phyloP scores from a whole-genome alignment of 768 basidiomycete genomes.

The Collybia nuda region DNA sequence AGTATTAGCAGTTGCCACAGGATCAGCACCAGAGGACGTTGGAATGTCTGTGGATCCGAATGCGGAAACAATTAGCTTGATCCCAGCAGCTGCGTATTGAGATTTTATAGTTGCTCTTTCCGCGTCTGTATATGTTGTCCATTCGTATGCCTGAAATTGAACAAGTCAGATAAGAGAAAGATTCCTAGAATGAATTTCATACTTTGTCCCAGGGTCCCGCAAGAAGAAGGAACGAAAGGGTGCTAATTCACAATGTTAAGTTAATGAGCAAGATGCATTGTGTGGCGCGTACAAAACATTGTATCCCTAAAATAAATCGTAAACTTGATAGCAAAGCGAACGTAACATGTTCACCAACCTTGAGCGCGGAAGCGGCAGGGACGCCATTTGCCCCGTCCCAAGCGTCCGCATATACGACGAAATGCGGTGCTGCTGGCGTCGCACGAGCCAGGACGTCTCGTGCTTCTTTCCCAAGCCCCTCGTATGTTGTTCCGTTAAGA shows the following conservation, averaged over 20 bases:
- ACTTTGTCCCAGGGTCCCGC: conserved; percentile 61
- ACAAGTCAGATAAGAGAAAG: background rate
- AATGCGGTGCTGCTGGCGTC: conserved; percentile 50
- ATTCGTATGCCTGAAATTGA: conserved; percentile 42
- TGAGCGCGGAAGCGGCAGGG: conserved; percentile 43
- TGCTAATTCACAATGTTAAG: conserved; percentile 22
- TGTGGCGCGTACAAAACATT: conserved; percentile 52
- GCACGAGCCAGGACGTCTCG: conserved; percentile 33
- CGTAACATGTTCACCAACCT: conserved; percentile 25
- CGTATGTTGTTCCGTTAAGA: conserved; percentile 17
- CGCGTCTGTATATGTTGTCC: conserved; percentile 43
- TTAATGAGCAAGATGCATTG: background rate
- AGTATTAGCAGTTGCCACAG: conserved; percentile 57
- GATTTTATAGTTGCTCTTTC: conserved; percentile 52
- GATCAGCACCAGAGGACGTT: conserved; percentile 58
- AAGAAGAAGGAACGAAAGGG: conserved; percentile 53
- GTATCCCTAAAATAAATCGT: conserved; percentile 39
- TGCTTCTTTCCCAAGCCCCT: conserved; percentile 27
- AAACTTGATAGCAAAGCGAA: background rate
- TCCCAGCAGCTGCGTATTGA: conserved; percentile 55
- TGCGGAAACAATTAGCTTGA: conserved; percentile 62
- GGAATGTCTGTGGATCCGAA: conserved; percentile 62
- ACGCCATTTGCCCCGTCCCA: conserved; percentile 48
- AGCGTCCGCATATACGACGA: conserved; percentile 41
- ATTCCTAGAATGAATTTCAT: background rate